Evolutionary conservation across 2,329 filamentous ascomycete genomes (phyloP).

Genomic region (Apiospora saccharicola): DNA sequence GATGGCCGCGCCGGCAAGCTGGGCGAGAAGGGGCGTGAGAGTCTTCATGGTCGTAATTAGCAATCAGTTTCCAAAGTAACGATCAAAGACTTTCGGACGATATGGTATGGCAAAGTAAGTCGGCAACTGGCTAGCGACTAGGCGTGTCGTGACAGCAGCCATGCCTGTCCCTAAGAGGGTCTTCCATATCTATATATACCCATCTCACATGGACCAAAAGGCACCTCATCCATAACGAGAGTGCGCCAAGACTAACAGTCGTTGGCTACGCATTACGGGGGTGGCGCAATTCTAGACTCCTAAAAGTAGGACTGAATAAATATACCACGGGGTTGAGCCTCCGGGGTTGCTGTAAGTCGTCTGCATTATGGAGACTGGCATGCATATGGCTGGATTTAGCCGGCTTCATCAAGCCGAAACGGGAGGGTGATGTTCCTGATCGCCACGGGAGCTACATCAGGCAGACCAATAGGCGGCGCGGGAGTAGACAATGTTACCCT

Average conservation of each 20-base stretch:
- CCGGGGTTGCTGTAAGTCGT: background rate
- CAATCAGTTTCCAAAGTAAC: background rate
- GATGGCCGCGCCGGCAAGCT: conserved; percentile 38
- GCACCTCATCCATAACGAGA: background rate
- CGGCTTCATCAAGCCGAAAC: background rate
- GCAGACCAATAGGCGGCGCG: background rate
- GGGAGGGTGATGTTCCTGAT: background rate
- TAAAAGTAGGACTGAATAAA: background rate
- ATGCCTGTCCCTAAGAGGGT: too few species aligned
- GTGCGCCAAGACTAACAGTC: too few species aligned
- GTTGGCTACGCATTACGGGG: too few species aligned
- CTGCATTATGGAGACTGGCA: background rate
- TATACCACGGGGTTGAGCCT: conserved; percentile 2
- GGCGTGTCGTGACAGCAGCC: background rate
- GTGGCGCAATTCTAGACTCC: background rate
- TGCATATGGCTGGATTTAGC: background rate
- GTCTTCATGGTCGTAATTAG: background rate
- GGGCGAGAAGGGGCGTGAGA: background rate
- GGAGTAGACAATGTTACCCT: background rate
- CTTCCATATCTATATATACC: background rate
- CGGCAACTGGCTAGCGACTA: too few species aligned
- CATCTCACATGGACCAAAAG: background rate
- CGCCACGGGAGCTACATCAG: background rate
- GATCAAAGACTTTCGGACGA: too few species aligned
- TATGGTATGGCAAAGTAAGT: too few species aligned